Base-by-base conservation (phyloP, 208 protist species). In the Blechomonas ayalai region DNA sequence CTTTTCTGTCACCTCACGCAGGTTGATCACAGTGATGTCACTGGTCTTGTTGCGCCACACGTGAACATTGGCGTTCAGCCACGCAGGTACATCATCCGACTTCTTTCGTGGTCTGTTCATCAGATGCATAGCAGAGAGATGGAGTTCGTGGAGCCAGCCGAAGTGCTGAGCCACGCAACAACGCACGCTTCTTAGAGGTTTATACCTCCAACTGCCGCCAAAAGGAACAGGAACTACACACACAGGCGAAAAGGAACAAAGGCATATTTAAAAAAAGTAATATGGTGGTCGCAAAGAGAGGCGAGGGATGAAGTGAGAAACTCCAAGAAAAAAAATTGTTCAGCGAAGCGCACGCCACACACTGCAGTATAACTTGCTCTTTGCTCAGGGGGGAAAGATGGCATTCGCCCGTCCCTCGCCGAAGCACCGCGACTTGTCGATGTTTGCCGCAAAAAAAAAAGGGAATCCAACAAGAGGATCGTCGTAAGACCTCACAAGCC, bases 21-120 rank as follows among this genome's bases (percentile, higher is more conserved):
- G 63, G 42, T 84, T 86, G 44, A 90, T 59, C 4, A 90, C 66
- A 2, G 73, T 77, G 23, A 90, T 46, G 26, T 83, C 71, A 16
- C 73, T 47, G 16, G 63, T 60, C 31, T 76, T 72, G 33, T 66
- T 79, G 22, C 39, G 58, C 82, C 82, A 90, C 8, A 84, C 74
- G 28, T 90, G 76, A 12, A 79, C 50, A 37, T 40, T 26, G 18
- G 26, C 16, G 48, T 83, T 72, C 36, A 63, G 48, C 69, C 69
- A 83, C 29, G 57, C 25, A 4, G 62, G 56, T 15, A 27, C 28
- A 24, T 65, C 64, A 36, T 73, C 61, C 24, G 18, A 28, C 26
- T 51, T 63, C 40, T 49, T 57, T 42, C 16, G 12, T 9, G 13
- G 13, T 18, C 19, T 42, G 12, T 42, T 16, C 37, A 42, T 42